phyloP scores from a whole-genome alignment of 768 basidiomycete species.

The Mycena sanguinolenta region DNA sequence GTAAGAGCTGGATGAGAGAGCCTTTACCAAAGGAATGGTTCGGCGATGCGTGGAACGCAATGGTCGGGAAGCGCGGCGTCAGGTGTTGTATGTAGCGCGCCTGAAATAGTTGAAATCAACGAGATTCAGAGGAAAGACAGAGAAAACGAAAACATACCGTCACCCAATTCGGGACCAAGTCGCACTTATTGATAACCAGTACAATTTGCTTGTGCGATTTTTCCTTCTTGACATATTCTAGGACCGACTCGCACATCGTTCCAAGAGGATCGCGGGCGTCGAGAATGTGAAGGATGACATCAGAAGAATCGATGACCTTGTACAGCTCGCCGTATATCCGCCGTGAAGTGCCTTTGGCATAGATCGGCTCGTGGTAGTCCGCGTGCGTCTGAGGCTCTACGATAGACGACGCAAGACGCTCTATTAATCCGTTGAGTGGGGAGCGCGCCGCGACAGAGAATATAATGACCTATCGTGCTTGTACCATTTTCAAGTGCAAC shows the following conservation, averaged over 20 bases:
- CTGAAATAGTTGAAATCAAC: constrained; percentile 55
- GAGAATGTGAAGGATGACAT: constrained; percentile 94
- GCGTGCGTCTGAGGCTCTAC: constrained; percentile 75
- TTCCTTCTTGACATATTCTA: constrained; percentile 95
- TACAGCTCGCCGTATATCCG: constrained; percentile 98
- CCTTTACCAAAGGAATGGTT: constrained; percentile 99
- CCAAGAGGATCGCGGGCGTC: constrained; percentile 97
- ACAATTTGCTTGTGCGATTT: constrained; percentile 98
- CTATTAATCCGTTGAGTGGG: constrained; percentile 43
- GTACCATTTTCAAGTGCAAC: constrained; percentile 53
- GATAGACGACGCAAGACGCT: constrained; percentile 63
- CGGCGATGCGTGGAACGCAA: constrained; percentile 98
- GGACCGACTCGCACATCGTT: constrained; percentile 93
- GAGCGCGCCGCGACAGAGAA: not conserved
- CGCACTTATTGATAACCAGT: constrained; percentile 97
- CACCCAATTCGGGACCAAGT: constrained; percentile 98
- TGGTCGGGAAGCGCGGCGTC: constrained; percentile 93
- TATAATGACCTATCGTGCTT: constrained; percentile 60
- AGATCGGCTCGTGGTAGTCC: constrained; percentile 90
- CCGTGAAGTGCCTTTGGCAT: constrained; percentile 93
- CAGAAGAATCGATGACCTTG: constrained; percentile 99
- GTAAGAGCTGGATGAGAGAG: constrained; percentile 94
- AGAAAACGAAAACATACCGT: constrained; percentile 73
- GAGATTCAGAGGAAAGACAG: not conserved
- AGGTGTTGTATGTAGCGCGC: constrained; percentile 97